Evolutionary conservation across 2,329 filamentous ascomycete species (phyloP), one percentile per base, ranked within the genome.

Genomic region (Colletotrichum phormii): DNA sequence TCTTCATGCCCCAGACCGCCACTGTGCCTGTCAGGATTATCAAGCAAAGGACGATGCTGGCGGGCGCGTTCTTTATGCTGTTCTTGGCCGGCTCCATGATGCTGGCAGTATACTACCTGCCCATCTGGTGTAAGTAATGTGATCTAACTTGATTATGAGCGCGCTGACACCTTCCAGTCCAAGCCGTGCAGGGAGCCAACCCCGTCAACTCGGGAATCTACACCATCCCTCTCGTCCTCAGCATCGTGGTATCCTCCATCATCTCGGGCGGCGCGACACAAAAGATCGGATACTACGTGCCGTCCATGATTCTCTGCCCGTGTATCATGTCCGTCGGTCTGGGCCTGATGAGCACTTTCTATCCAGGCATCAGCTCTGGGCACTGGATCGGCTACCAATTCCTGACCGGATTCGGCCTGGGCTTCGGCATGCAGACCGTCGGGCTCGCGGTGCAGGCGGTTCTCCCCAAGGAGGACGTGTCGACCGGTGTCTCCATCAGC

Each of bases 321-420:
- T 82, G 83, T 73, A 79, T 89, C 75, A 86, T 86, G 83, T 81
- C 87, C 7, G 75, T 89, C 9, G 89, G 89, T 26, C 82, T 87
- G 63, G 90, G 90, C 2, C 84, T 92, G 13, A 82, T 92, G 76
- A 90, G 85, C 67, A 92, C 89, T 0, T 86, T 91, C 37, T 81
- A 78, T 18, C 84, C 86, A 1, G 75, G 79, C 62, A 87, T 87
- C 15, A 80, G 81, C 3, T 84, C 86, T 1, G 79, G 83, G 2
- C 84, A 88, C 72, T 92, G 90, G 90, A 89, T 91, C 67, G 88
- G 84, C 13, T 92, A 84, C 76, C 89, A 92, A 76, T 88, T 90
- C 67, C 77, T 92, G 24, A 82, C 87, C 7, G 90, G 90, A 22
- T 86, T 90, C 61, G 90, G 90, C 1, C 77, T 91, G 4, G 90